Evolutionary conservation across 1,284 basidiomycete species (phyloP), one percentile per base, ranked within the genome.

Genomic region (Filobasidium uniguttulatum): DNA sequence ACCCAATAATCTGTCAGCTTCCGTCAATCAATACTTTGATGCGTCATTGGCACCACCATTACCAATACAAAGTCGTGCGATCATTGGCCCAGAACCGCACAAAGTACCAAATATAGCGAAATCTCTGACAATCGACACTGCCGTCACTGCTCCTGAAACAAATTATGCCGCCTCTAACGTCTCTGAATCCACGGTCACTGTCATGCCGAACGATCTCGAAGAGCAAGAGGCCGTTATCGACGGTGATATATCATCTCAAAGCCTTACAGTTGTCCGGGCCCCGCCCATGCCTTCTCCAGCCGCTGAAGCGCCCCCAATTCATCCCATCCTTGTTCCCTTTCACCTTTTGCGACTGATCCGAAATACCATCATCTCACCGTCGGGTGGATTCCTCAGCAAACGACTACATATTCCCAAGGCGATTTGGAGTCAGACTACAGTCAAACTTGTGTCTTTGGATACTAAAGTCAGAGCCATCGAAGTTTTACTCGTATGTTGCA

Each of bases 361-460:
- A 51, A 75, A 73, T 36, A 89, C 88, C 14, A 90, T 93, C 78
- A 77, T 77, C 25, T 79, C 79, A n/a, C 74, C 77, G 49, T 77
- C 82, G 1, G 91, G 91, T 10, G 86, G 83, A 12, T 94, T 93
- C 64, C 72, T 97, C 50, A 93, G 88, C 1, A 80, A 80, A 23
- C 77, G 81, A 36, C 71, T 98, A 54, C 91, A 90, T 66, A 81
- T 97, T 19, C 85, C 89, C 5, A 78, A 82, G 41, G 82, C 84
- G 55, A 81, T 93, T 9, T 98, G 93, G 93, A 82, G 82, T 31
- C 83, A 86, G 62, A 80, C 81, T 19, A 86, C 87, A 29, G 83
- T 82, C 29, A 90, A 89, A 66, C 74, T 93, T 40, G 71, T 72
- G 12, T 84, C 85, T 59, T 63, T 90, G 30, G 77, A 81, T 44